Conservation (phyloP, 306 rosid species). For the Prunus mira region DNA sequence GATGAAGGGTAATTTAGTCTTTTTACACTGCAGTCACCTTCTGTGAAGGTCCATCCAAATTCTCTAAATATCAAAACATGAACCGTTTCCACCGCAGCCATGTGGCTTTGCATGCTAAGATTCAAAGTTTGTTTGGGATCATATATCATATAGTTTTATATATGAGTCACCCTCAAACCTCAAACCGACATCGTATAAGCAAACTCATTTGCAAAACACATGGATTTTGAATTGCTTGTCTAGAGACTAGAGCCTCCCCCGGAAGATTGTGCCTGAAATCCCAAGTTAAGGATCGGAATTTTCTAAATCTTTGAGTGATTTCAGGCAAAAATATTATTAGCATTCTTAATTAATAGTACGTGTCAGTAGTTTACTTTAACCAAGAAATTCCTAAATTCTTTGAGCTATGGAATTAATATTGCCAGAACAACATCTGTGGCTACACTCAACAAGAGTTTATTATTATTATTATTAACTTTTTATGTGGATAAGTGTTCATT, state of each 20-base stretch:
- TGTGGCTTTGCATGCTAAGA: conserved; percentile 30
- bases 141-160: neutral
- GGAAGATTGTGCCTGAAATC: conserved; percentile 7
- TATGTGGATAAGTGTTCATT: neutral
- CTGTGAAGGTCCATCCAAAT: conserved; percentile 28
- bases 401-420: neutral
- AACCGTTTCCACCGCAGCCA: conserved; percentile 24
- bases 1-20: neutral
- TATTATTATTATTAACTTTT: neutral
- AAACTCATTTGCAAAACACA: conserved; percentile 21
- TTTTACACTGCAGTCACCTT: conserved; percentile 15
- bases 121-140: conserved; percentile 5
- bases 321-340: neutral
- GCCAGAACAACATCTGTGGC: neutral
- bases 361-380: neutral
- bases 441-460: neutral
- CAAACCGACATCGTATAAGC: conserved; percentile 10
- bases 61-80: neutral
- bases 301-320: neutral
- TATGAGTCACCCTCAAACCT: neutral
- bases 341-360: neutral
- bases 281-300: conserved; percentile 18
- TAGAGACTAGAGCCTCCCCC: conserved; percentile 15
- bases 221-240: conserved; percentile 32
- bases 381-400: conserved; percentile 16